Percentiles rank a stretch among this genome's conserved stretches.
phyloP scores from a whole-genome alignment of 495 filamentous ascomycete species.

The Sabuloglossum arenarium region DNA sequence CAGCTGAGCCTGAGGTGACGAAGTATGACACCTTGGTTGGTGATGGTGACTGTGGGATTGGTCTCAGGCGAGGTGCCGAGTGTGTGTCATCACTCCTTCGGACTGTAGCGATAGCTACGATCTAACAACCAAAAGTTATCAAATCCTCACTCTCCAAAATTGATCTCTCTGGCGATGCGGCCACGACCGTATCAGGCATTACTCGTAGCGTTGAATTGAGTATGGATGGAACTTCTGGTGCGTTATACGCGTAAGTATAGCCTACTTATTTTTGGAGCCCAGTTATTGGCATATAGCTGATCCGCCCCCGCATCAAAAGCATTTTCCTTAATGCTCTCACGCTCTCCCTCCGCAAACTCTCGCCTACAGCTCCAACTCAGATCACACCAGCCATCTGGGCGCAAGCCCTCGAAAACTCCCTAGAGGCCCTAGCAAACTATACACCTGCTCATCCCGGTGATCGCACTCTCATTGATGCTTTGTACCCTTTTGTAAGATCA shows the following conservation, averaged over 20 bases:
- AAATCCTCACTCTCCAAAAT: neutral
- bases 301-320: neutral
- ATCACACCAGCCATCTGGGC: slow-evolving; percentile 38
- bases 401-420: slow-evolving; percentile 46
- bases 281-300: neutral
- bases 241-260: slow-evolving; percentile 44
- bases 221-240: slow-evolving; percentile 95
- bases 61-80: slow-evolving; percentile 78
- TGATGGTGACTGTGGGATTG: slow-evolving; percentile 88
- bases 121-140: neutral
- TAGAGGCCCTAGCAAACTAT: slow-evolving; percentile 53
- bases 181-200: slow-evolving; percentile 51
- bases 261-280: neutral
- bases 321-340: slow-evolving; percentile 90
- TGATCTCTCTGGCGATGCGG: slow-evolving; percentile 33
- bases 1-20: slow-evolving; percentile 65
- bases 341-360: slow-evolving; percentile 44
- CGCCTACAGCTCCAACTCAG: slow-evolving; percentile 17
- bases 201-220: slow-evolving; percentile 64
- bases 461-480: slow-evolving; percentile 74
- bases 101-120: neutral
- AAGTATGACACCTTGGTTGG: slow-evolving; percentile 82
- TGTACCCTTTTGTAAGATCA: slow-evolving; percentile 66
- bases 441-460: slow-evolving; percentile 82
- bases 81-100: slow-evolving; percentile 19